These are phyloP conservation scores for Kalmusia sp. DNA, from an alignment of 2,329 filamentous ascomycete species.

Conservation along the genomic window DNA sequence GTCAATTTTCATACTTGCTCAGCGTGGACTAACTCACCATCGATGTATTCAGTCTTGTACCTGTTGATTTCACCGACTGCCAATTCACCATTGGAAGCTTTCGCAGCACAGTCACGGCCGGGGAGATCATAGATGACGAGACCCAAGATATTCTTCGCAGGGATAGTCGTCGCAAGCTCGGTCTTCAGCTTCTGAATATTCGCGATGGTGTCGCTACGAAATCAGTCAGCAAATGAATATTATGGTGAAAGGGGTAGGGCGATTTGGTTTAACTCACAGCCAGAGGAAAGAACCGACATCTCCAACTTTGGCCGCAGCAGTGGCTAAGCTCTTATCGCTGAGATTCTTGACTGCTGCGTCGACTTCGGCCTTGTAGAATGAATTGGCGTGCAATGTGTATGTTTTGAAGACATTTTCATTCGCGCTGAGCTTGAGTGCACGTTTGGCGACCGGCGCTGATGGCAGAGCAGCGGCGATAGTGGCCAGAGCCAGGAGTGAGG, in stretches of 20 bases:
- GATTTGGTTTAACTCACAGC: conserved; percentile 4
- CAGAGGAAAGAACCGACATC: conserved; percentile 7
- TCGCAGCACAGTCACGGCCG: conserved; percentile 84
- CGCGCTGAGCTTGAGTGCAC: conserved; percentile 8
- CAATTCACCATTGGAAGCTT: conserved; percentile 70
- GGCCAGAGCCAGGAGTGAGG: conserved; percentile 7
- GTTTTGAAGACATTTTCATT: conserved; percentile 11
- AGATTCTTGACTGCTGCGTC: conserved; percentile 2
- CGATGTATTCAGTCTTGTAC: conserved; percentile 39
- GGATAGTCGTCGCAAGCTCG: conserved; percentile 4
- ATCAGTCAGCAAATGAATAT: neutral
- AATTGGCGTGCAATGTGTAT: conserved; percentile 7
- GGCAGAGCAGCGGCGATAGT: conserved; percentile 7
- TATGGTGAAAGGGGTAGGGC: too few species aligned
- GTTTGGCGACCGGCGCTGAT: neutral
- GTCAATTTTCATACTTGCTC: conserved; percentile 22
- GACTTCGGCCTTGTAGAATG: conserved; percentile 9
- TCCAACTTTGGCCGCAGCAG: conserved; percentile 3
- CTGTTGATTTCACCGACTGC: conserved; percentile 15
- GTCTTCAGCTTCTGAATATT: conserved; percentile 9
- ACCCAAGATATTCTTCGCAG: conserved; percentile 13
- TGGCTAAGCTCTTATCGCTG: conserved; percentile 3
- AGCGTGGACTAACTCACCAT: conserved; percentile 12
- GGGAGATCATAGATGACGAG: conserved; percentile 88
- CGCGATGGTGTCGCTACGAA: conserved; percentile 5